Conservation (phyloP, 495 filamentous ascomycete species). For the Recurvomyces mirabilis region DNA sequence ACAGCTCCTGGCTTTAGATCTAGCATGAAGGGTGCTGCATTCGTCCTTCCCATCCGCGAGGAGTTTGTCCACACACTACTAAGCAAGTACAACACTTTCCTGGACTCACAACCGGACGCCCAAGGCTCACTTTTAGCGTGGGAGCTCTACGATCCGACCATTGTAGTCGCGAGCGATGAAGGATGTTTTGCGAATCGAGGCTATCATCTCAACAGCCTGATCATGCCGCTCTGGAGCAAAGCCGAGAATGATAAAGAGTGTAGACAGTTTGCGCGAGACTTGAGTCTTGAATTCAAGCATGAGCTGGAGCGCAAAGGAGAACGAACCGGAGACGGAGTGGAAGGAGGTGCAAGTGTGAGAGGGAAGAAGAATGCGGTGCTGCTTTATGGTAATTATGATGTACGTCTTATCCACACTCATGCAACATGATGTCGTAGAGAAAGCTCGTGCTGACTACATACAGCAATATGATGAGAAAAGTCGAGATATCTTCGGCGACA, state of each 20-base stretch:
- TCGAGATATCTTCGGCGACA: slow-evolving; percentile 37
- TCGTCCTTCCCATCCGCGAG: slow-evolving; percentile 22
- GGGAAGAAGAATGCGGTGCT: slow-evolving; percentile 14
- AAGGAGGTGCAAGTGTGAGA: slow-evolving; percentile 12
- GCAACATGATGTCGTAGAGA: too few relatives aligned
- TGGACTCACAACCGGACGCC: slow-evolving; percentile 10
- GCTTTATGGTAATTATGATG: slow-evolving; percentile 24
- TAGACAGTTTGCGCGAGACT: slow-evolving; percentile 12
- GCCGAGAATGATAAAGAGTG: slow-evolving; percentile 11
- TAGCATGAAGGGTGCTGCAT: slow-evolving; percentile 23
- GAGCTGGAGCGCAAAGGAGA: slow-evolving; percentile 15
- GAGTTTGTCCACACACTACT: slow-evolving; percentile 16
- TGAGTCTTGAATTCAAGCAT: slow-evolving; percentile 11
- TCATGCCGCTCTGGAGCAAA: slow-evolving; percentile 15
- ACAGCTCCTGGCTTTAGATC: slow-evolving; percentile 18
- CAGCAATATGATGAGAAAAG: slow-evolving; percentile 24
- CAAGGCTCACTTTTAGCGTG: slow-evolving; percentile 20
- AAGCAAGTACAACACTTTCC: slow-evolving; percentile 18
- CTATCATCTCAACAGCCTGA: slow-evolving; percentile 13
- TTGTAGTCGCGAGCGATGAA: slow-evolving; percentile 2
- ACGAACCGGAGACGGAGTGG: slow-evolving; percentile 4
- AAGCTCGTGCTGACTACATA: neutral
- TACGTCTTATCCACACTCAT: slow-evolving; percentile 16
- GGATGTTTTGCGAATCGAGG: slow-evolving; percentile 18
- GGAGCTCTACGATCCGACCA: slow-evolving; percentile 18